phyloP scores from a whole-genome alignment of 345 rosid genomes.

The Corchorus capsularis region DNA sequence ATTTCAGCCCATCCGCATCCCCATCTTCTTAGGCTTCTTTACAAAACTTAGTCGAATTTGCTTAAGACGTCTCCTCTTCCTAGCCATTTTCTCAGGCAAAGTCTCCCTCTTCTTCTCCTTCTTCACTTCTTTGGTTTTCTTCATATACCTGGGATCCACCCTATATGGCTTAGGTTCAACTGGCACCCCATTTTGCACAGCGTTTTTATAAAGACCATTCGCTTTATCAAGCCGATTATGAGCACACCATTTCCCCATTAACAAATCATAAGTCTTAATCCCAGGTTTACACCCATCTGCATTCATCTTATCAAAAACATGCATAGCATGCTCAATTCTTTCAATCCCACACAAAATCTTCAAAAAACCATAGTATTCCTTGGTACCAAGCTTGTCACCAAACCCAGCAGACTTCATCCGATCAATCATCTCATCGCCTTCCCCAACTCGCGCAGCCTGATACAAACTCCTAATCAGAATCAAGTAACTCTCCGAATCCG shows the following conservation, averaged over 20 bases:
- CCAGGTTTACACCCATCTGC: slow-evolving; percentile 73
- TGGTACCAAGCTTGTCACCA: slow-evolving; percentile 55
- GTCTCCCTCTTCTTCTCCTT: slow-evolving; percentile 90
- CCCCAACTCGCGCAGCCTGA: slow-evolving; percentile 86
- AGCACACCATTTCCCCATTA: slow-evolving; percentile 75
- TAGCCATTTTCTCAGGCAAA: slow-evolving; percentile 88
- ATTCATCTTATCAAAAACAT: slow-evolving; percentile 82
- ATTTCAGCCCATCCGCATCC: slow-evolving; percentile 38
- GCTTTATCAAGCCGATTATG: slow-evolving; percentile 74
- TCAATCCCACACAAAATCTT: slow-evolving; percentile 90
- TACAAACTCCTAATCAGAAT: slow-evolving; percentile 75
- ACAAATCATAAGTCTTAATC: slow-evolving; percentile 74
- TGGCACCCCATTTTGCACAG: slow-evolving; percentile 56
- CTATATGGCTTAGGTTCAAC: slow-evolving; percentile 74
- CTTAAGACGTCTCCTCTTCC: slow-evolving; percentile 83
- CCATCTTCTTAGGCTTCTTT: slow-evolving; percentile 62
- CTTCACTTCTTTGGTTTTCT: slow-evolving; percentile 60
- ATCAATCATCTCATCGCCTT: slow-evolving; percentile 95
- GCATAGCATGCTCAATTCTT: slow-evolving; percentile 93
- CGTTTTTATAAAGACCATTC: slow-evolving; percentile 73
- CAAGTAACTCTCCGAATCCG: slow-evolving; percentile 63
- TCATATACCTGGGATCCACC: slow-evolving; percentile 62
- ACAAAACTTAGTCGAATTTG: slow-evolving; percentile 85
- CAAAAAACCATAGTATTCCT: slow-evolving; percentile 69
- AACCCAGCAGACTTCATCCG: slow-evolving; percentile 79